phyloP scores from a whole-genome alignment of 2,329 filamentous ascomycete species.

The Purpureocillium lavendulum region DNA sequence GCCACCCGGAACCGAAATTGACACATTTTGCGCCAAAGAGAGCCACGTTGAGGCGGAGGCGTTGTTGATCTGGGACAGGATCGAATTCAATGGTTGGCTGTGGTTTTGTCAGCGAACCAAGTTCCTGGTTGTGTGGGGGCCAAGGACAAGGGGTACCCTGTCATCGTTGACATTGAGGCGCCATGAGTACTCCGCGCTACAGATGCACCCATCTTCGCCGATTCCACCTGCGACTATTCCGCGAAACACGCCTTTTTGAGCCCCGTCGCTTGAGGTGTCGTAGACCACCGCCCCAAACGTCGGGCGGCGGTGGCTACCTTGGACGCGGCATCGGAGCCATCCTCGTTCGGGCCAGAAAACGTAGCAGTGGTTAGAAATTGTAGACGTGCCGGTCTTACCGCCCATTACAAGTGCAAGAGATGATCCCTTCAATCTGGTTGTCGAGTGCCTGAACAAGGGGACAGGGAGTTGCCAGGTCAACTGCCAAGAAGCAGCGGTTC shows the following conservation, averaged over 20 bases:
- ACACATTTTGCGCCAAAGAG: constrained; percentile 23
- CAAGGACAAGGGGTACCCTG: constrained; percentile 24
- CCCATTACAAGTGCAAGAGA: constrained; percentile 50
- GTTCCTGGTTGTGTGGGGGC: neutral
- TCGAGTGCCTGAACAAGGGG: constrained; percentile 69
- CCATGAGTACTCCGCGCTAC: constrained; percentile 60
- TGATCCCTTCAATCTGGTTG: constrained; percentile 41
- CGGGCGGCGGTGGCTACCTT: constrained; percentile 22
- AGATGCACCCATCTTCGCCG: constrained; percentile 51
- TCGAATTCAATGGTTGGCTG: constrained; percentile 20
- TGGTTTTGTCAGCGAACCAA: neutral
- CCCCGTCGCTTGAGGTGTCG: constrained; percentile 12
- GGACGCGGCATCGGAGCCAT: constrained; percentile 35
- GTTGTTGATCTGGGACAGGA: neutral
- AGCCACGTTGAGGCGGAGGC: constrained; percentile 11
- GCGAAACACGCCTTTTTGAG: constrained; percentile 23
- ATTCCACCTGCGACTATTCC: constrained; percentile 72
- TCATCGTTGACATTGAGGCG: constrained; percentile 32
- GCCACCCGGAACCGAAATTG: constrained; percentile 10
- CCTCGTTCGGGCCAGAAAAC: constrained; percentile 40
- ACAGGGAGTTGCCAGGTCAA: constrained; percentile 55
- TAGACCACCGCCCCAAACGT: constrained; percentile 37
- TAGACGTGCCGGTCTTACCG: constrained; percentile 45
- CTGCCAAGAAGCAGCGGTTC: constrained; percentile 47
- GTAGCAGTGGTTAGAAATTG: constrained; percentile 42